Evolutionary conservation across 2,329 filamentous ascomycete species (phyloP).

Genomic region (Pyrenophora teres): DNA sequence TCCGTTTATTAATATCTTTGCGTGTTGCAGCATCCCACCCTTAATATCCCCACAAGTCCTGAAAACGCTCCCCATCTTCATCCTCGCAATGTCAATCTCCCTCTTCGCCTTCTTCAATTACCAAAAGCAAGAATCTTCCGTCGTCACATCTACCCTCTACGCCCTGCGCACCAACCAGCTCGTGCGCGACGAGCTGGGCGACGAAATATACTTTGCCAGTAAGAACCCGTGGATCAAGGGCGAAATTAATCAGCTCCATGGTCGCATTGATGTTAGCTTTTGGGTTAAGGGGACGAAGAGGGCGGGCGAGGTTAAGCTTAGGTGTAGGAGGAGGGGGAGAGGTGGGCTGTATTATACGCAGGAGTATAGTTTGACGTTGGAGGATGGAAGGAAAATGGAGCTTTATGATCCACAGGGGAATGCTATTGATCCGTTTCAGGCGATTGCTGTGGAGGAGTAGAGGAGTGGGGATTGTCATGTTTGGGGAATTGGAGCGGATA

Average conservation of each 20-base stretch:
- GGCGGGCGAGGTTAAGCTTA: slow-evolving; percentile 78
- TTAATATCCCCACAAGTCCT: slow-evolving; percentile 39
- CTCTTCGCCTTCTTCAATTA: slow-evolving; percentile 97
- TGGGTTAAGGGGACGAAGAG: slow-evolving; percentile 78
- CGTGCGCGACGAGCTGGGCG: slow-evolving; percentile 79
- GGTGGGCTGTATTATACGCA: slow-evolving; percentile 80
- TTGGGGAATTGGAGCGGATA: background rate
- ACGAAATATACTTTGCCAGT: slow-evolving; percentile 61
- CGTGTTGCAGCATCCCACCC: slow-evolving; percentile 36
- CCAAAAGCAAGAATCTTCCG: slow-evolving; percentile 88
- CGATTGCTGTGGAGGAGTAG: slow-evolving; percentile 33
- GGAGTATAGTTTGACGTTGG: slow-evolving; percentile 82
- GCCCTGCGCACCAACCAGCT: slow-evolving; percentile 78
- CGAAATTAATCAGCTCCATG: slow-evolving; percentile 92
- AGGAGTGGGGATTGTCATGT: background rate
- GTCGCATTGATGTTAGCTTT: slow-evolving; percentile 85
- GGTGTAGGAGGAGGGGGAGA: slow-evolving; percentile 70
- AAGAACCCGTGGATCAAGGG: slow-evolving; percentile 56
- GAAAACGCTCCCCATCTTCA: slow-evolving; percentile 80
- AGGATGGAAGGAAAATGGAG: slow-evolving; percentile 70
- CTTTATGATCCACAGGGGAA: slow-evolving; percentile 67
- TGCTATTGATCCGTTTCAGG: slow-evolving; percentile 65
- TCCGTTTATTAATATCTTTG: background rate
- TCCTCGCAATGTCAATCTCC: slow-evolving; percentile 69
- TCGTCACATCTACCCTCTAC: slow-evolving; percentile 84